Percentiles rank a stretch among this genome's conserved stretches.
Conservation (phyloP, 2,329 filamentous ascomycete genomes). For the Colletotrichum tabaci region DNA sequence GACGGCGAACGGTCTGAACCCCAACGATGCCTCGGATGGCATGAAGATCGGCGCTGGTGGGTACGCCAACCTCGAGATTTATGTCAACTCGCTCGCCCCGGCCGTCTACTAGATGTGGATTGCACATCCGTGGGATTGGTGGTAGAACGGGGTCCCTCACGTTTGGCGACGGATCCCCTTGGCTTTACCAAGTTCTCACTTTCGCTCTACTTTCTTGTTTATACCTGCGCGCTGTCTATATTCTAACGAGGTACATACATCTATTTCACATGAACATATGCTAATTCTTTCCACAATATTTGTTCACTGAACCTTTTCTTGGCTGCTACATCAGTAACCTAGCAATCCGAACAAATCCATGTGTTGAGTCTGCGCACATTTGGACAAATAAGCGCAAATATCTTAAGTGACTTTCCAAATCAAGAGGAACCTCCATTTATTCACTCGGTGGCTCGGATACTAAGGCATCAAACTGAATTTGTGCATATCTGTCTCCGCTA, state of each 20-base stretch:
- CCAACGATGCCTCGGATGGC: slow-evolving; percentile 56
- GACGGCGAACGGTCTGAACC: slow-evolving; percentile 57
- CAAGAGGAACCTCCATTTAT: no score
- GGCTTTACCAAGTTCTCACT: slow-evolving; percentile 25
- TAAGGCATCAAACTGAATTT: no score
- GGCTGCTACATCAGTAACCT: no score
- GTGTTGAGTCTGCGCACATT: no score
- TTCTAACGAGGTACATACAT: slow-evolving; percentile 15
- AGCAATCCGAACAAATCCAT: no score
- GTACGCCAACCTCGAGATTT: slow-evolving; percentile 64
- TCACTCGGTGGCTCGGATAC: no score
- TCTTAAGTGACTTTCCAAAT: no score
- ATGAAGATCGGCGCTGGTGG: slow-evolving; percentile 59
- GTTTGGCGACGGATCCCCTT: background rate
- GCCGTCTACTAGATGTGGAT: slow-evolving; percentile 58
- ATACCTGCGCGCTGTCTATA: slow-evolving; percentile 8
- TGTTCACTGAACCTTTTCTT: no score
- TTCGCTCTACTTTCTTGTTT: slow-evolving; percentile 18
- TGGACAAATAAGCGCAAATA: no score
- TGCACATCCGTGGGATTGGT: background rate
- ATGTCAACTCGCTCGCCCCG: slow-evolving; percentile 63
- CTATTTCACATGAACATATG: slow-evolving; percentile 8
- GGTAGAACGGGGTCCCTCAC: background rate
- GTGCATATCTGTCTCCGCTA: no score
- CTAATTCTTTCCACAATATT: background rate